Conservation (phyloP, 306 rosid genomes). For the Quercus variabilis region DNA sequence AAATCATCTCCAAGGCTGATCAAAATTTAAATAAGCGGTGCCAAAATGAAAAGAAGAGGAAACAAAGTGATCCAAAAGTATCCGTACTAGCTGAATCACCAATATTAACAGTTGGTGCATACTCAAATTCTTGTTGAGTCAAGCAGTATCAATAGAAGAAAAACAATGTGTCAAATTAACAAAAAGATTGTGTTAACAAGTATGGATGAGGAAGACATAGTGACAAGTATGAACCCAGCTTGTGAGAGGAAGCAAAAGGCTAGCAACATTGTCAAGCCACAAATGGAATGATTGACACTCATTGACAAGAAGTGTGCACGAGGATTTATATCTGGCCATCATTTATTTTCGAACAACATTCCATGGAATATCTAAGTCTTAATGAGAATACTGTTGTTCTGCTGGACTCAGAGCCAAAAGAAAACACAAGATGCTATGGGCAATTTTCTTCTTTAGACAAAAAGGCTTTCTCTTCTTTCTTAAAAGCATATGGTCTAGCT, state of each 20-base stretch:
- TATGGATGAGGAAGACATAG: neutral
- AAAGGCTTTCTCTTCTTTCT: neutral
- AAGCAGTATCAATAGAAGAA: neutral
- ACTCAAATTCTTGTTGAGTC: neutral
- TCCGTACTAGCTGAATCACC: slow-evolving; percentile 21
- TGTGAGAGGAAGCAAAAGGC: neutral
- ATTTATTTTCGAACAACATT: neutral
- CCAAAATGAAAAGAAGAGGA: slow-evolving; percentile 39
- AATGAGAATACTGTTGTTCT: neutral
- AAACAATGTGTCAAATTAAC: neutral
- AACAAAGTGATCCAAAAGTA: slow-evolving; percentile 27
- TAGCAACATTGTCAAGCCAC: neutral
- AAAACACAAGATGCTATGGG: neutral
- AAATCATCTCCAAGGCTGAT: slow-evolving; percentile 82
- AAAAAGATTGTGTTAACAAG: neutral
- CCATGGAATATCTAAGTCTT: neutral
- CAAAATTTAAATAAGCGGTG: slow-evolving; percentile 41
- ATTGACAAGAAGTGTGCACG: neutral
- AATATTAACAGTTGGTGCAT: slow-evolving; percentile 4
- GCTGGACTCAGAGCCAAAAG: neutral
- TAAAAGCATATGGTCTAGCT: too few relatives aligned
- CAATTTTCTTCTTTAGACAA: neutral
- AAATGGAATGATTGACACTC: neutral
- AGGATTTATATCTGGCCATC: neutral
- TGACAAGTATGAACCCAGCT: neutral